These are phyloP conservation scores for Aspergillus costaricaensis DNA, from an alignment of 2,329 filamentous ascomycete species.

Conservation along the genomic window DNA sequence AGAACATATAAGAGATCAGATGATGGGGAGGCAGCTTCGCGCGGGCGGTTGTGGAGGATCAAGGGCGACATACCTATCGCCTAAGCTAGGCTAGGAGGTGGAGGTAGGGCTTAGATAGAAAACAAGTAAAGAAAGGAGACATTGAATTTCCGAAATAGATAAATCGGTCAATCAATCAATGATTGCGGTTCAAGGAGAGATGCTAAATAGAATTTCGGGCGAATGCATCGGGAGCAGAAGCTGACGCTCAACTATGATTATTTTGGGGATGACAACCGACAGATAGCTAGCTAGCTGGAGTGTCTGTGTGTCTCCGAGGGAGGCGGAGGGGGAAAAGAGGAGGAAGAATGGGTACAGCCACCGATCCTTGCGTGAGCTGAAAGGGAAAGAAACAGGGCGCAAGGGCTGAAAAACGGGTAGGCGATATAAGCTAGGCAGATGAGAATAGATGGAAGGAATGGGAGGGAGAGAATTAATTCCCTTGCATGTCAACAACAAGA, in stretches of 20 bases:
- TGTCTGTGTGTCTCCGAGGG: not conserved
- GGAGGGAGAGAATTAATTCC: slow-evolving; percentile 20
- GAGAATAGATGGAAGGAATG: not conserved
- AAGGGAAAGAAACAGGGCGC: not conserved
- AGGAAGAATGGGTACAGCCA: not conserved
- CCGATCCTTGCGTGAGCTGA: not conserved
- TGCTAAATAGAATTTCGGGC: slow-evolving; percentile 2
- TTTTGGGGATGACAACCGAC: slow-evolving; percentile 18
- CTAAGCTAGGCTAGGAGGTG: slow-evolving; percentile 2
- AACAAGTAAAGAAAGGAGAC: slow-evolving; percentile 10
- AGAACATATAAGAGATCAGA: slow-evolving; percentile 1
- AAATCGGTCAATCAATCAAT: not conserved
- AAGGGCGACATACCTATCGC: slow-evolving; percentile 10
- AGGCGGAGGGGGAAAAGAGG: not conserved
- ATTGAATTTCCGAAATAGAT: slow-evolving; percentile 1
- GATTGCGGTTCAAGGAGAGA: slow-evolving; percentile 5
- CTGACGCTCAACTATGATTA: slow-evolving; percentile 11
- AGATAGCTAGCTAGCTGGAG: slow-evolving; percentile 8
- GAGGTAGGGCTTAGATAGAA: slow-evolving; percentile 6
- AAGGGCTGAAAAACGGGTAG: not conserved
- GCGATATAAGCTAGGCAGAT: not conserved
- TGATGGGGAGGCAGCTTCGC: not conserved
- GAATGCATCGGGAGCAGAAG: not conserved
- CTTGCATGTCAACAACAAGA: slow-evolving; percentile 1
- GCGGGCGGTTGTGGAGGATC: not conserved